Percentiles rank a stretch among this genome's conserved stretches.
phyloP scores from a whole-genome alignment of 805 yeast genomes.

The Metschnikowia aberdeeniae region DNA sequence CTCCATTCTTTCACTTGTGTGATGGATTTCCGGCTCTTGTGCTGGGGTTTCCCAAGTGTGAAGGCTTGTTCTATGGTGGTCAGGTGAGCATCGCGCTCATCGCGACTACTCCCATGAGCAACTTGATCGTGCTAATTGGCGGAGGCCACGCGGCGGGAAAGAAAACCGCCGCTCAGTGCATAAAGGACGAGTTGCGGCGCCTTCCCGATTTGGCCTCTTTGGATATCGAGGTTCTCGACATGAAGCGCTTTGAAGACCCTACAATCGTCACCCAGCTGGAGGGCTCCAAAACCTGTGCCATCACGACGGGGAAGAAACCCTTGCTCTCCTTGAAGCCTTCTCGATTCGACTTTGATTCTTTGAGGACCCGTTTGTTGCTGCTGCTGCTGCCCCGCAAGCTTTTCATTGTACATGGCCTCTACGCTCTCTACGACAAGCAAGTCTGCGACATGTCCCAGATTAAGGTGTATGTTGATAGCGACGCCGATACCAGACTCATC shows the following conservation, averaged over 20 bases:
- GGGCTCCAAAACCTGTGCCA: constrained; percentile 23
- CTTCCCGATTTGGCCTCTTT: constrained; percentile 12
- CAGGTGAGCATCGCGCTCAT: background rate
- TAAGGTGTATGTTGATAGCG: constrained; percentile 76
- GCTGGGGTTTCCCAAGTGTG: no score
- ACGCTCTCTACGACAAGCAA: constrained; percentile 64
- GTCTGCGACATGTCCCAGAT: constrained; percentile 56
- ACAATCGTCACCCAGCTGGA: constrained; percentile 14
- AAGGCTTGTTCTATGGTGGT: no score
- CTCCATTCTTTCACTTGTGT: constrained; percentile 23
- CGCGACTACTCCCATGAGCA: constrained; percentile 1
- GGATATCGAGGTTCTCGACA: constrained; percentile 37
- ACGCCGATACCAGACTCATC: constrained; percentile 79
- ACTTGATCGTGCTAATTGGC: constrained; percentile 46
- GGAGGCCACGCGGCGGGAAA: constrained; percentile 66
- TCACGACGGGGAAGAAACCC: constrained; percentile 22
- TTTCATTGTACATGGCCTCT: constrained; percentile 65
- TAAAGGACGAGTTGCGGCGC: constrained; percentile 27
- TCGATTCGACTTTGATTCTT: constrained; percentile 34
- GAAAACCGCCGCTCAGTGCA: constrained; percentile 31
- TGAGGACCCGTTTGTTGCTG: constrained; percentile 22
- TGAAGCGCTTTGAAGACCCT: constrained; percentile 36
- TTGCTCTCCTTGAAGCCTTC: constrained; percentile 34
- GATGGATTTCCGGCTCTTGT: no score
- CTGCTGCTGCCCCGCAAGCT: constrained; percentile 21